Evolutionary conservation across 257 asterid species (phyloP).

Genomic region (Datura wrightii): DNA sequence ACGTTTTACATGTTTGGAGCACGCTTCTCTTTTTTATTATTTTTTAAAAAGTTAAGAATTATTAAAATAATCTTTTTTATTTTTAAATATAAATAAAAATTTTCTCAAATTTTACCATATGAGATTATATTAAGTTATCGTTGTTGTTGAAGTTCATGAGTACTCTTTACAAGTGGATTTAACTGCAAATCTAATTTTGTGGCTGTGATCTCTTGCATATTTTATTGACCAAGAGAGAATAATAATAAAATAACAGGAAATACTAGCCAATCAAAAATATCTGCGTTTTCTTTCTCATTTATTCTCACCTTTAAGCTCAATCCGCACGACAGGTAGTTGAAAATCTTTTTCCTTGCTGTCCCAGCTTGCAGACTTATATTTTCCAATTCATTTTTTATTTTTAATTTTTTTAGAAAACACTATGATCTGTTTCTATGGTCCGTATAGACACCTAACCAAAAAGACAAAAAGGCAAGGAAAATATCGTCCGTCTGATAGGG

Average conservation of each 20-base stretch:
- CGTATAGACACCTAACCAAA: slow-evolving; percentile 7
- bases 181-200: background rate
- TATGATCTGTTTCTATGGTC: background rate
- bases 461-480: slow-evolving; percentile 7
- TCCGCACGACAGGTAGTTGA: slow-evolving; percentile 1
- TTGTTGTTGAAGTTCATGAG: background rate
- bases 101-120: too few relatives aligned
- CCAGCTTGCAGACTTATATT: slow-evolving; percentile 1
- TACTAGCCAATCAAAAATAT: background rate
- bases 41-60: too few relatives aligned
- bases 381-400: background rate
- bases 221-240: background rate
- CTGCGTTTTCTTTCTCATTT: background rate
- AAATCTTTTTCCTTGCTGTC: slow-evolving; percentile 8
- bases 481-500: slow-evolving; percentile 23
- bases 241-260: background rate
- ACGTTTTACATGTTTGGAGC: background rate
- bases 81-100: too few relatives aligned
- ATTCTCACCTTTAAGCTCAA: background rate
- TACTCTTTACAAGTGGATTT: background rate
- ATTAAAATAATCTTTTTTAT: too few relatives aligned
- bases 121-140: too few relatives aligned
- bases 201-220: background rate
- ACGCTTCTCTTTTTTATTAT: background rate
- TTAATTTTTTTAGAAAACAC: background rate